Conservation (phyloP, 108 stramenopile genomes). For the Pseudonitzschia multiseries region DNA sequence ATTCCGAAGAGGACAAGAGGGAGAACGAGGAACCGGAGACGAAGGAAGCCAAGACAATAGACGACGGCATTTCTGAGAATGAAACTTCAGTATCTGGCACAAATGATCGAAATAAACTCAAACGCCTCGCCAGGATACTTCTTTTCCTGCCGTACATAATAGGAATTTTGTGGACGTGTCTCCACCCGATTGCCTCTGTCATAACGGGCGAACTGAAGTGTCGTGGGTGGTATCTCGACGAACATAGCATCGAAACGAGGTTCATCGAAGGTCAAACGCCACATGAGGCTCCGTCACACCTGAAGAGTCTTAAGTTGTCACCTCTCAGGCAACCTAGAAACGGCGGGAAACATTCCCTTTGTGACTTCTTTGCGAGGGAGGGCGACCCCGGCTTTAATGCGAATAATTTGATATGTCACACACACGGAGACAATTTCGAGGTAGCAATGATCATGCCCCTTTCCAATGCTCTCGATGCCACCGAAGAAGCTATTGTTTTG, state of each 20-base stretch:
- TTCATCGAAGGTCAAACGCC: constrained; percentile 16
- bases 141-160: constrained; percentile 62
- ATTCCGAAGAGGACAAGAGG: background rate
- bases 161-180: constrained; percentile 67
- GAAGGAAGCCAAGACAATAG: background rate
- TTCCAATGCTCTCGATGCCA: constrained; percentile 40
- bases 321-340: constrained; percentile 1
- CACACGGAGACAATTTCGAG: constrained; percentile 46
- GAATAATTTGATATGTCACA: constrained; percentile 23
- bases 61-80: background rate
- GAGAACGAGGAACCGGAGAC: background rate
- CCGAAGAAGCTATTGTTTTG: constrained; percentile 74
- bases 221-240: constrained; percentile 78
- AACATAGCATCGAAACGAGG: constrained; percentile 69
- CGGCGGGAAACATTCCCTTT: background rate
- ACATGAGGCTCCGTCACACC: background rate
- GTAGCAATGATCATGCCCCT: constrained; percentile 47
- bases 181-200: constrained; percentile 70
- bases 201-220: constrained; percentile 80
- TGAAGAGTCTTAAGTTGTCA: background rate
- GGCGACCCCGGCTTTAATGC: background rate
- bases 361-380: background rate
- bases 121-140: constrained; percentile 16
- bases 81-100: background rate
- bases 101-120: background rate